A percentile compares a stretch with the other conserved stretches of the same genome.
These are phyloP conservation scores for Chloris gayana DNA, from an alignment of 176 grass and related monocot species.

Conservation along the genomic window DNA sequence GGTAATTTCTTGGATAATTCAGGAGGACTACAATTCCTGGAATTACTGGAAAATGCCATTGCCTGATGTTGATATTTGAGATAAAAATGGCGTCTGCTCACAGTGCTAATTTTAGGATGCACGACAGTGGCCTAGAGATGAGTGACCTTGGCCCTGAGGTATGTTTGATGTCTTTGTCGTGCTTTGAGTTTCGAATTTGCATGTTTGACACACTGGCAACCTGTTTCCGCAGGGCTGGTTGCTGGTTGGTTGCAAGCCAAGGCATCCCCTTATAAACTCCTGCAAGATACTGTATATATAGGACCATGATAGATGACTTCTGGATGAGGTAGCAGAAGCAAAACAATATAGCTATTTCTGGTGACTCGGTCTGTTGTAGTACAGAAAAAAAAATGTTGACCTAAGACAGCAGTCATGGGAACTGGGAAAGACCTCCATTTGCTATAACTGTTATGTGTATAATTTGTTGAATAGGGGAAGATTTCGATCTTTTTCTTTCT, in stretches of 20 bases:
- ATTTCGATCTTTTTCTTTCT: background rate
- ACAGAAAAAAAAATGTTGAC: background rate
- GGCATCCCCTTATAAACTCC: conserved; percentile 25
- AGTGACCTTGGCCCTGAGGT: conserved; percentile 19
- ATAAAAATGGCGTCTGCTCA: background rate
- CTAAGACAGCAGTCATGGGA: background rate
- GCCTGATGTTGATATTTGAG: conserved; percentile 69
- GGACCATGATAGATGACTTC: conserved; percentile 38
- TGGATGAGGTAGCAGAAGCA: conserved; percentile 32
- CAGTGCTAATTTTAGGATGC: background rate
- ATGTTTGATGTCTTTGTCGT: conserved; percentile 2
- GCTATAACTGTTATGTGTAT: conserved; percentile 1
- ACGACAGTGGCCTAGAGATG: background rate
- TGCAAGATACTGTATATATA: conserved; percentile 57
- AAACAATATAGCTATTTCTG: conserved; percentile 52
- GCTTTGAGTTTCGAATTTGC: background rate
- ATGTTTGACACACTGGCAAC: background rate
- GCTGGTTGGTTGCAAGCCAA: conserved; percentile 34
- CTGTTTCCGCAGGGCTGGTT: conserved; percentile 58
- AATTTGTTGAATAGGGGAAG: conserved; percentile 16
- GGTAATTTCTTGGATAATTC: conserved; percentile 28
- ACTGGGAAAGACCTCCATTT: background rate
- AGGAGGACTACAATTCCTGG: conserved; percentile 90
- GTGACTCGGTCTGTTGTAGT: conserved; percentile 34
- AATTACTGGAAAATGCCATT: conserved; percentile 94